Evolutionary conservation across 768 basidiomycete species (phyloP).

Genomic region (Goffeauzyma gilvescens): DNA sequence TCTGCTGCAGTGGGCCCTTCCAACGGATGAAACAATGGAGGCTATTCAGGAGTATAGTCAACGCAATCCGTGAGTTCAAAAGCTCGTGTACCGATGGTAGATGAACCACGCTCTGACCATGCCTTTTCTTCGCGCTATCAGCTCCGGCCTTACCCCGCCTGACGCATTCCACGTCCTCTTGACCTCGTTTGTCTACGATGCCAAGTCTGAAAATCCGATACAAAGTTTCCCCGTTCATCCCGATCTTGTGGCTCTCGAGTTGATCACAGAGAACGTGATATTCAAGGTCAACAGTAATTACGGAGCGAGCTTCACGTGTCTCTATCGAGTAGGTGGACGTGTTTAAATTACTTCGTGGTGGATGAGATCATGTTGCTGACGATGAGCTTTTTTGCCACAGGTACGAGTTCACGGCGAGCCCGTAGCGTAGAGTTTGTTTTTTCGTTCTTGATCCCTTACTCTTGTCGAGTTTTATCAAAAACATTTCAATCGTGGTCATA

Average conservation of each 20-base stretch:
- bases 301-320: slow-evolving; percentile 70
- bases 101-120: background rate
- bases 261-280: slow-evolving; percentile 72
- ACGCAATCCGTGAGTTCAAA: slow-evolving; percentile 4
- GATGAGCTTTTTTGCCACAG: slow-evolving; percentile 7
- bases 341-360: slow-evolving; percentile 3
- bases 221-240: slow-evolving; percentile 62
- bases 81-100: too few species aligned
- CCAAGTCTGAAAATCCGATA: slow-evolving; percentile 40
- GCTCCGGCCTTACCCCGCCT: slow-evolving; percentile 1
- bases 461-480: too few species aligned
- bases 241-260: slow-evolving; percentile 47
- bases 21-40: background rate
- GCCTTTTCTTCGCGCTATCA: slow-evolving; percentile 1
- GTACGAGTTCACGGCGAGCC: slow-evolving; percentile 13
- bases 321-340: slow-evolving; percentile 37
- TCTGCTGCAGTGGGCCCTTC: background rate
- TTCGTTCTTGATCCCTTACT: too few species aligned
- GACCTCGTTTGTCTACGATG: slow-evolving; percentile 49
- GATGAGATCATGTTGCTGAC: background rate
- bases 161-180: slow-evolving; percentile 39
- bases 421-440: background rate
- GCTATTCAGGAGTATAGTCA: background rate
- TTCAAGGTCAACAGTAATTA: slow-evolving; percentile 68
- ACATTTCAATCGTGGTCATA: too few species aligned